Evolutionary conservation across 768 basidiomycete genomes (phyloP).

Genomic region (Chalciporus piperatus): DNA sequence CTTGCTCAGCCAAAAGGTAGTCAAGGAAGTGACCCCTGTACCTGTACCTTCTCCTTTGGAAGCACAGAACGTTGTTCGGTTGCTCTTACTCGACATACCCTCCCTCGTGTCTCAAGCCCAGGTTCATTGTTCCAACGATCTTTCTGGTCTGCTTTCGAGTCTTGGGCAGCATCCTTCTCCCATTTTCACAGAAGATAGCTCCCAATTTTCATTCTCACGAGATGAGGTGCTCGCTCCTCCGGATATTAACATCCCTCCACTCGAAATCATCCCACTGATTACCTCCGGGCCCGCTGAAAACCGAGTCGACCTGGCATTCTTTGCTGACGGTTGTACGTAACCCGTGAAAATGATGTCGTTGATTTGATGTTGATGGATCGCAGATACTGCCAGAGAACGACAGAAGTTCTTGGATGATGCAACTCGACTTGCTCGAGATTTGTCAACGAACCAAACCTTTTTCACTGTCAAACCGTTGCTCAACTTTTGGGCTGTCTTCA

Average conservation of each 20-base stretch:
- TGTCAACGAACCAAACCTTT: constrained; percentile 74
- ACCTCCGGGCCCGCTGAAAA: constrained; percentile 62
- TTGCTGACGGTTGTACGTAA: constrained; percentile 71
- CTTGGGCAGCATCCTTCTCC: neutral
- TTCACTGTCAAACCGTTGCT: constrained; percentile 70
- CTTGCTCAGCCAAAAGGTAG: constrained; percentile 4
- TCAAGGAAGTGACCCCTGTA: constrained; percentile 10
- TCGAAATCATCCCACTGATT: constrained; percentile 56
- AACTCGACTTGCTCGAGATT: constrained; percentile 59
- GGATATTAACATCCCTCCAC: constrained; percentile 35
- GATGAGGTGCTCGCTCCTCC: neutral
- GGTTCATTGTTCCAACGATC: constrained; percentile 23
- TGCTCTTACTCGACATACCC: constrained; percentile 17
- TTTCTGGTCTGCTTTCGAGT: constrained; percentile 3
- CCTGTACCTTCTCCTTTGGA: constrained; percentile 8
- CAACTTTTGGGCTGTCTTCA: constrained; percentile 81
- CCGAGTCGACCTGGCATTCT: constrained; percentile 73
- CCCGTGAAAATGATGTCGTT: neutral
- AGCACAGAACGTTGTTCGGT: constrained; percentile 14
- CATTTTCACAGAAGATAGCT: neutral
- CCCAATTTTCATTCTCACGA: constrained; percentile 12
- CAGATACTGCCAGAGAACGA: constrained; percentile 57
- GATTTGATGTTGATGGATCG: neutral
- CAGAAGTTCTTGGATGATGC: constrained; percentile 68
- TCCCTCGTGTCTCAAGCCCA: constrained; percentile 20